Percentiles rank a stretch among this genome's conserved stretches.
These are phyloP conservation scores for Dianthus caryophyllus DNA, from an alignment of 148 eudicot genomes.

Conservation along the genomic window DNA sequence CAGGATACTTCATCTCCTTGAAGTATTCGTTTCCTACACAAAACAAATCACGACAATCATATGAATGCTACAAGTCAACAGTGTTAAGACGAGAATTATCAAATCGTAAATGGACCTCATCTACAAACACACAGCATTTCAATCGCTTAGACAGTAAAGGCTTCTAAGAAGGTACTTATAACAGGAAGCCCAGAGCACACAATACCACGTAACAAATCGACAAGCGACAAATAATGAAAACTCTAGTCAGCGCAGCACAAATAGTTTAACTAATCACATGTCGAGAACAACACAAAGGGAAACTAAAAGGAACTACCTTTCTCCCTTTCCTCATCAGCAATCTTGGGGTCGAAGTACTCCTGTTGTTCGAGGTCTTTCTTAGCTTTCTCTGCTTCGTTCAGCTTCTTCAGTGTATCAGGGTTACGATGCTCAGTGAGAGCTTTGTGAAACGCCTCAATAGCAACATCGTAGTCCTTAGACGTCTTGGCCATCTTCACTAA, in stretches of 20 bases:
- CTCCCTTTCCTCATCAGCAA: constrained; percentile 96
- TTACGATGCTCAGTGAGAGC: constrained; percentile 97
- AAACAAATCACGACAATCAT: neutral
- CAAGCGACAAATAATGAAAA: neutral
- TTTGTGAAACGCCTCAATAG: constrained; percentile 91
- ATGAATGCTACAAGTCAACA: neutral
- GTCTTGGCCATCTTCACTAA: constrained; percentile 74
- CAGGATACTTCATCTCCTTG: constrained; percentile 85
- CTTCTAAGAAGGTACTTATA: no score
- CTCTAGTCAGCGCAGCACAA: neutral
- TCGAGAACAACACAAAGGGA: neutral
- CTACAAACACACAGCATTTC: no score
- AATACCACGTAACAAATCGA: no score
- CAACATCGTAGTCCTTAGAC: constrained; percentile 75
- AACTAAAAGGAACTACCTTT: constrained; percentile 52
- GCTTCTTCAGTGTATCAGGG: constrained; percentile 86
- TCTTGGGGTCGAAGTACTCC: constrained; percentile 76
- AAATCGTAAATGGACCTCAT: neutral
- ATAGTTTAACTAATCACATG: neutral
- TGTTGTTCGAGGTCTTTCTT: constrained; percentile 92
- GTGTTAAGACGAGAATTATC: neutral
- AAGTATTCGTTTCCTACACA: constrained; percentile 73
- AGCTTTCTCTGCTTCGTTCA: constrained; percentile 91
- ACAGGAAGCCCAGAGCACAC: no score
- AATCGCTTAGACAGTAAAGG: no score